A percentile compares a stretch with the other conserved stretches of the same genome.
Conservation (phyloP, 1,284 basidiomycete genomes). For the Cutaneotrichosporon sp. region DNA sequence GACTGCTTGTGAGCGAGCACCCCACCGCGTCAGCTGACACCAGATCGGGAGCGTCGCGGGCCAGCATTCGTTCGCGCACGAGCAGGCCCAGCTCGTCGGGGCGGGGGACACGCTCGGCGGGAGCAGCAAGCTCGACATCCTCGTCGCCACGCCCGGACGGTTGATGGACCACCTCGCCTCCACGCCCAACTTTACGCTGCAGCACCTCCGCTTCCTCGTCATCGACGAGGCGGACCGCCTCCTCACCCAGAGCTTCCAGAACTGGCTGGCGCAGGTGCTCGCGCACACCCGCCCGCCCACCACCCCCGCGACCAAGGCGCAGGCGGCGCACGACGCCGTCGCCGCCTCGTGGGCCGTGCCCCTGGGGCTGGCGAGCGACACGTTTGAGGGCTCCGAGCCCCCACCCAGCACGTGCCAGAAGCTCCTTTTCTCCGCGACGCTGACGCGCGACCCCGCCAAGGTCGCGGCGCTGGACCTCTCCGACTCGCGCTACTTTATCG, state of each 20-base stretch:
- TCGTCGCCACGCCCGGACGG: slow-evolving; percentile 94
- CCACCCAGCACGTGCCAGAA: slow-evolving; percentile 69
- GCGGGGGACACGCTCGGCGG: slow-evolving; percentile 57
- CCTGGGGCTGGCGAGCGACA: slow-evolving; percentile 33
- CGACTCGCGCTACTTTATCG: slow-evolving; percentile 84
- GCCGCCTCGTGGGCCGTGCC: slow-evolving; percentile 54
- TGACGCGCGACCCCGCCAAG: slow-evolving; percentile 91
- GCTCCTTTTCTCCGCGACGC: slow-evolving; percentile 92
- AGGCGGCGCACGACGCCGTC: slow-evolving; percentile 53
- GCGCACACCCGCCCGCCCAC: slow-evolving; percentile 64
- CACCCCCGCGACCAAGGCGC: slow-evolving; percentile 6
- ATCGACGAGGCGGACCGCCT: slow-evolving; percentile 98
- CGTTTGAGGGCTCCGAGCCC: slow-evolving; percentile 24
- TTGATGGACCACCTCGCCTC: slow-evolving; percentile 89
- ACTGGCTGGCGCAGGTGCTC: slow-evolving; percentile 84
- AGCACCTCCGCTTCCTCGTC: slow-evolving; percentile 92
- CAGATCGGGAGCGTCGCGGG: slow-evolving; percentile 54
- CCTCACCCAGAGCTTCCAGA: slow-evolving; percentile 91
- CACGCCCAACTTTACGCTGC: slow-evolving; percentile 86
- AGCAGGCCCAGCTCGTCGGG: slow-evolving; percentile 49
- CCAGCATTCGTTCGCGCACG: slow-evolving; percentile 52
- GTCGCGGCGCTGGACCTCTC: slow-evolving; percentile 78
- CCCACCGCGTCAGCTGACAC: neutral
- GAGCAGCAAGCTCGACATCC: slow-evolving; percentile 84
- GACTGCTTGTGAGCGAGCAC: slow-evolving; percentile 66